Base-by-base conservation (phyloP, 2,329 filamentous ascomycete genomes). In the Annulohypoxylon truncatum region DNA sequence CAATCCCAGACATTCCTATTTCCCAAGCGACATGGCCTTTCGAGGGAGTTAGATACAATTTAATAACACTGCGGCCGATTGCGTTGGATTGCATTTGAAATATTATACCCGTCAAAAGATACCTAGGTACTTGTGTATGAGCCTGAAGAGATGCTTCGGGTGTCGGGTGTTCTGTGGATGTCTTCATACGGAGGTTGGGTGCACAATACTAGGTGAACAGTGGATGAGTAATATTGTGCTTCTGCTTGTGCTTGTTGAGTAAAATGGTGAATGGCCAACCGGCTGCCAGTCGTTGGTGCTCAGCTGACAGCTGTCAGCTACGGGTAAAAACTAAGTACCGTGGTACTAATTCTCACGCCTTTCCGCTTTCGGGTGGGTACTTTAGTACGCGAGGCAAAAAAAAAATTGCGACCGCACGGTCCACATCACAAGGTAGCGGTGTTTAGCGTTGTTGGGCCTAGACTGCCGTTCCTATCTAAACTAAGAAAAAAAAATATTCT, bases 401-500 rank as follows among this genome's bases (percentile, higher is more conserved):
- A 54, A 51, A 50, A 56, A 40, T 2, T 15, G 24, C 1, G 66
- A 63, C 66, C 66, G 68, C 66, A 68, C 68, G 15, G 56, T 35
- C 63, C 66, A 65, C n/a, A 42, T 12, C n/a, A 29, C 52, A 46
- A 40, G 38, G 40, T 46, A 51, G 28, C 28, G 28, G 12, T 12
- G 9, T n/a, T 33, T 28, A 29, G 28, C 46, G 48, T 62, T 52
- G 56, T 65, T 68, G 59, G 62, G 65, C 58, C 72, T 64, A 60
- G 66, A 67, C 68, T 68, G 50, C n/a, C 38, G 28, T 52, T 64
- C 58, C 56, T 57, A 56, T 70, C 44, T 64, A 66, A 61, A 71
- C 66, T 71, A 72, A 48, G 65, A 70, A 70, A 74, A 74, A 74
- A 71, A 70, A 70, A 63, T 62, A 62, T 54, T 60, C 40, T 20